These are phyloP conservation scores for Penicillium sclerotigenum DNA, from an alignment of 2,329 filamentous ascomycete genomes.

Conservation along the genomic window DNA sequence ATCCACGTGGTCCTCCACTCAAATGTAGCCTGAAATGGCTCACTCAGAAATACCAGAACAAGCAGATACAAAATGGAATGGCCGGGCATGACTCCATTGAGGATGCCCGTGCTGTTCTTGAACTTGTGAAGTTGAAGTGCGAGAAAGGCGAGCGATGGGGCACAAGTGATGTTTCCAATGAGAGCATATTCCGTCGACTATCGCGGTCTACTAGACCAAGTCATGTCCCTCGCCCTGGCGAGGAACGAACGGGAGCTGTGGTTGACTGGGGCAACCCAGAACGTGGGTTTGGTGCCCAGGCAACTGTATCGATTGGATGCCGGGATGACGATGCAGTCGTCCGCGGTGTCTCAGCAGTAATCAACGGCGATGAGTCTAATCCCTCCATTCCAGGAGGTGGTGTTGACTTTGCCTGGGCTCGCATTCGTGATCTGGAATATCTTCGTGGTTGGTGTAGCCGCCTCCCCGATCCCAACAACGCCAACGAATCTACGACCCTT, in stretches of 20 bases:
- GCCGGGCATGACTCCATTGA: constrained; percentile 88
- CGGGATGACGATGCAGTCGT: constrained; percentile 58
- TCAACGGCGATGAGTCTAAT: constrained; percentile 48
- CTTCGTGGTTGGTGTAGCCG: constrained; percentile 59
- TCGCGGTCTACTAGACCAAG: constrained; percentile 51
- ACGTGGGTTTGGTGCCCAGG: constrained; percentile 57
- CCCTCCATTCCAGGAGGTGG: constrained; percentile 49
- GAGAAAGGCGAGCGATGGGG: constrained; percentile 89
- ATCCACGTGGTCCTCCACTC: constrained; percentile 81
- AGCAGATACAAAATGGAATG: constrained; percentile 80
- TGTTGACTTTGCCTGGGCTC: constrained; percentile 62
- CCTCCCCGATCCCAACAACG: constrained; percentile 47
- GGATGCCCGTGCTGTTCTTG: constrained; percentile 85
- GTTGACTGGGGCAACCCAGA: constrained; percentile 86
- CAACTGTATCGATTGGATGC: constrained; percentile 56
- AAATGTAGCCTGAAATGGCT: constrained; percentile 91
- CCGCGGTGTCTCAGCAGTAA: constrained; percentile 51
- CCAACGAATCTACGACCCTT: constrained; percentile 35
- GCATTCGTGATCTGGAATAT: constrained; percentile 60
- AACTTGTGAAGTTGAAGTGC: constrained; percentile 92
- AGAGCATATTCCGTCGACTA: constrained; percentile 86
- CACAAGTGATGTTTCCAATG: constrained; percentile 70
- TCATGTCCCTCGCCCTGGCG: constrained; percentile 32
- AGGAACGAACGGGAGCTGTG: constrained; percentile 53
- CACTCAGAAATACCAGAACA: constrained; percentile 75